Base-by-base conservation (phyloP, 768 basidiomycete species). In the Coprinopsis strossmayeri region DNA sequence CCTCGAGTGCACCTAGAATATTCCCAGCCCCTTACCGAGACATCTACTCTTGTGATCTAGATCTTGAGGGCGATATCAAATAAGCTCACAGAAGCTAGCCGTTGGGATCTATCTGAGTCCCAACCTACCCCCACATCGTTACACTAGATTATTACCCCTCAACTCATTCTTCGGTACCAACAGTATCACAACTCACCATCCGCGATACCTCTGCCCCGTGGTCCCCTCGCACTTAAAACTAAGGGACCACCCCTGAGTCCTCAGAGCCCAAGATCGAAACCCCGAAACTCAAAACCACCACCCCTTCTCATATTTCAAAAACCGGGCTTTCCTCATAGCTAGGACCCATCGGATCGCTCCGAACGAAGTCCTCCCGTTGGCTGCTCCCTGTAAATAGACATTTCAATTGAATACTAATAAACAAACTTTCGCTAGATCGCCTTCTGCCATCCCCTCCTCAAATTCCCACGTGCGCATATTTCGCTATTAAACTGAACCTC, bases 41-140 rank as follows among this genome's bases (percentile, higher is more conserved):
- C 28, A 20, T 45, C 7, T 32, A 28, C n/a, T 32, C 27, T 32
- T 11, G 15, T n/a, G 28, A 45, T 45, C 43, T 27, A n/a, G 43
- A 45, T 45, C 43, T 45, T 9, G 21, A 28, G 18, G 7, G 26
- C 25, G 11, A 32, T 11, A 28, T 45, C 43, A 45, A 32, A n/a
- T 45, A 45, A 32, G 43, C 43, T 38, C 34, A 20, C 23, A 20
- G 43, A 45, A 44, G 28, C 27, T 41, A 52, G 48, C 26, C 50
- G 48, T 52, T 17, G 48, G 46, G 48, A 55, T 51, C 53, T 51
- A 43, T 28, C 34, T 32, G 27, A 39, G 38, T 48, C 49, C 45
- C 52, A 51, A 48, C 37, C 49, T 40, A 21, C 4, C 40, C 13
- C 43, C 43, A n/a, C 20, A 27, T 18, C 43, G 7, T 32, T 5